Conservation (phyloP, 176 grass and related monocot genomes). For the Elaeis guineensis region DNA sequence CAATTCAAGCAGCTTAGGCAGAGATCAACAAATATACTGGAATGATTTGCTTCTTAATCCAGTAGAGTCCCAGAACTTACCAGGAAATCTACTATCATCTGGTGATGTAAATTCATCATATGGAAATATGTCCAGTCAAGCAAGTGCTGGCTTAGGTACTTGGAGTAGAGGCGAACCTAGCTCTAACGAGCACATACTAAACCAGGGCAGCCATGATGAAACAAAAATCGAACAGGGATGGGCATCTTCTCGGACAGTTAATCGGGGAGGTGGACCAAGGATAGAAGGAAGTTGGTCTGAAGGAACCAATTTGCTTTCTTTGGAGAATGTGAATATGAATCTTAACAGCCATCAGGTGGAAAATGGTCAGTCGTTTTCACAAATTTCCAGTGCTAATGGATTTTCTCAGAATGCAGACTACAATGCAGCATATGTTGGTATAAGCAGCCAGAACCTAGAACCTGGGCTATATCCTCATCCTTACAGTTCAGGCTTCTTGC, state of each 20-base stretch:
- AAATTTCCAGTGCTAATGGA: background rate
- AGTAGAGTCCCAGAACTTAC: conserved; percentile 10
- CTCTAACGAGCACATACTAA: background rate
- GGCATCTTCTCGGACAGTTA: background rate
- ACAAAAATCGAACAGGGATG: background rate
- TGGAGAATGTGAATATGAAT: conserved; percentile 9
- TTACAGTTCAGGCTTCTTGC: conserved; percentile 2
- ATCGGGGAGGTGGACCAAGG: conserved; percentile 6
- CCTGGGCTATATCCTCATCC: background rate
- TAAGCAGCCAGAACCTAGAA: background rate
- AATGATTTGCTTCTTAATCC: background rate
- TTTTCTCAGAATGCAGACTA: background rate
- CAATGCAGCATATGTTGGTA: background rate
- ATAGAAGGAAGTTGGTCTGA: background rate
- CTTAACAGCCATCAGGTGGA: conserved; percentile 14
- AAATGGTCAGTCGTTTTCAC: conserved; percentile 5
- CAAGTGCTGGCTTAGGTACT: conserved; percentile 1
- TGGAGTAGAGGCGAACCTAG: conserved; percentile 12
- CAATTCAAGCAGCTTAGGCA: background rate
- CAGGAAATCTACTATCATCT: conserved; percentile 1
- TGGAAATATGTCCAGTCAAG: background rate
- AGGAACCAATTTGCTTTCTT: conserved; percentile 9
- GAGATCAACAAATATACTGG: background rate
- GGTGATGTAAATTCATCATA: background rate
- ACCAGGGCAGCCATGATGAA: conserved; percentile 2